These are phyloP conservation scores for Apiospora malaysiana DNA, from an alignment of 2,329 filamentous ascomycete species.

Conservation along the genomic window DNA sequence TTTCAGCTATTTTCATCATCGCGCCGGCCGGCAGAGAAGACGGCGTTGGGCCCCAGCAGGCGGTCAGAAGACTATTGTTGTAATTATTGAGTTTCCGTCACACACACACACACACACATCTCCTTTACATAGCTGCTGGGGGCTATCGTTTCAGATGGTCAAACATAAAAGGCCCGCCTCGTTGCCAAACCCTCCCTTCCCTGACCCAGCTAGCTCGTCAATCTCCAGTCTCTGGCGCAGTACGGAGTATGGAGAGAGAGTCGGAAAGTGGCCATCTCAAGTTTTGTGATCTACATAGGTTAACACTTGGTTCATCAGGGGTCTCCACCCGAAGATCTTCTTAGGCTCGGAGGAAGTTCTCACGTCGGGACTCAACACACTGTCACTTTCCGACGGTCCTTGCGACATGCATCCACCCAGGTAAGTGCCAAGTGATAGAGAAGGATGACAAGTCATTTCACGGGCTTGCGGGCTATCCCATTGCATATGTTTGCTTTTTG, in stretches of 20 bases:
- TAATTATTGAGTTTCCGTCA: background rate
- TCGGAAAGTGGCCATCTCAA: background rate
- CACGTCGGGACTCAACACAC: background rate
- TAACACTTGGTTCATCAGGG: background rate
- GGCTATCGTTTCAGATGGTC: slow-evolving; percentile 12
- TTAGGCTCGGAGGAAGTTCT: background rate
- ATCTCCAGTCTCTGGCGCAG: background rate
- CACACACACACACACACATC: background rate
- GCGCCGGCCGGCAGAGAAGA: slow-evolving; percentile 2
- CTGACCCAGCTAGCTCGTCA: background rate
- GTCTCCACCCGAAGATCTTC: background rate
- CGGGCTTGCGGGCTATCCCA: slow-evolving; percentile 9
- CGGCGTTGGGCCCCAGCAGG: background rate
- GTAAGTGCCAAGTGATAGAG: background rate
- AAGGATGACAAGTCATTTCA: background rate
- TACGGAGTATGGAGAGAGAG: background rate
- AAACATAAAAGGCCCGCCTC: background rate
- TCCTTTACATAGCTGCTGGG: background rate
- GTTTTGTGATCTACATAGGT: background rate
- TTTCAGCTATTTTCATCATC: slow-evolving; percentile 5
- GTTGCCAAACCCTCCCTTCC: background rate
- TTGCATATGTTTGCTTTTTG: slow-evolving; percentile 12
- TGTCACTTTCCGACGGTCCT: background rate
- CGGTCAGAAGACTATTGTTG: background rate
- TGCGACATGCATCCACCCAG: background rate